Base-by-base conservation (phyloP, 345 rosid species). In the Dovyalis caffra region DNA sequence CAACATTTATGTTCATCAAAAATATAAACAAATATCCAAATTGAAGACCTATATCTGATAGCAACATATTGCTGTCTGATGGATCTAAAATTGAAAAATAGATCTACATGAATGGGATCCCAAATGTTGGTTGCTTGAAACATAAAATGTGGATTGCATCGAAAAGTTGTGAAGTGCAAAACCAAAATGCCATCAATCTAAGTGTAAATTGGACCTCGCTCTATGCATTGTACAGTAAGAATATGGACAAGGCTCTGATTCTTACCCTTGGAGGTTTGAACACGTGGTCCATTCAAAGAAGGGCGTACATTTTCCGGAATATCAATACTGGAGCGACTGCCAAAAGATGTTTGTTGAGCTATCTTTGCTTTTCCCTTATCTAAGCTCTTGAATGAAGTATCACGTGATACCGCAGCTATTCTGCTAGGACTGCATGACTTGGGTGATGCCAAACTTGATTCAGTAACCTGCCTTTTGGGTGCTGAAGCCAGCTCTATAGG, bases 251-350 rank as follows among this genome's bases (percentile, higher is more conserved):
- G 51, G 33, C 28, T 51, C 2, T 33, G 65, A 40, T 29, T 31
- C 82, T 78, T 87, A 93, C 99, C 89, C 84, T 86, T 90, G 38
- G 85, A 75, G 43, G 83, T 26, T 77, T 86, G 91, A 77, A 83
- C 85, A 35, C 83, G 84, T 23, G 90, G 70, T 82, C 79, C 82
- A 72, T 84, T 73, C 63, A 68, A 62, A 64, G 84, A 76, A 79
- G 92, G 80, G 69, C 87, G 84, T 58, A 75, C 76, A 73, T 64
- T 71, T 81, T 86, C 98, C 2, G 76, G 43, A 71, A 69, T 57
- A 34, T 87, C 91, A 76, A 79, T 82, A 79, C 74, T 69, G 14
- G 82, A 79, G 40, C 69, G 82, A 81, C 63, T 84, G 51, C 76
- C 79, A 73, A 71, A 77, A 79, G 93, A 83, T 73, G 82, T 56